phyloP scores from a whole-genome alignment of 2,329 filamentous ascomycete genomes.

The Fusarium illudens region DNA sequence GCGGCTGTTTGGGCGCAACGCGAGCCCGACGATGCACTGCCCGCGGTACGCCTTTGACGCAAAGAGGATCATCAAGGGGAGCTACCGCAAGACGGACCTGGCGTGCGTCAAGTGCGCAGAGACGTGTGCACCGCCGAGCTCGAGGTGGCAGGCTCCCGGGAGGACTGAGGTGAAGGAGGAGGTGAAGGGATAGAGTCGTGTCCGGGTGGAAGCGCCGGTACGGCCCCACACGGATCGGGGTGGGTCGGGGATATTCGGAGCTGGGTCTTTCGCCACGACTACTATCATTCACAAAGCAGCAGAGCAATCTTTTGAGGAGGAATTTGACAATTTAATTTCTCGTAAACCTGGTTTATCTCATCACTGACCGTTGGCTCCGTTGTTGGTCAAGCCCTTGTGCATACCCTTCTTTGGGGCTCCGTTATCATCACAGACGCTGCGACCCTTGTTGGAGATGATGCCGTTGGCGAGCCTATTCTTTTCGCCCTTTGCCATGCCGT shows the following conservation, averaged over 20 bases:
- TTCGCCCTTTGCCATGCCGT: conserved; percentile 3
- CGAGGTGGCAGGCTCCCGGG: conserved; percentile 39
- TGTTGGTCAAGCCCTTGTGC: background rate
- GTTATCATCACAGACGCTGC: background rate
- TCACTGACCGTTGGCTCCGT: conserved; percentile 2
- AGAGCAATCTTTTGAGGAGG: background rate
- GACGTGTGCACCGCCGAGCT: conserved; percentile 41
- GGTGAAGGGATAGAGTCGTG: background rate
- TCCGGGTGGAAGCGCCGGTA: background rate
- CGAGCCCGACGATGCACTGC: conserved; percentile 35
- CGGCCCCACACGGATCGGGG: background rate
- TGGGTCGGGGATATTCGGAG: background rate
- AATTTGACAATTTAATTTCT: background rate
- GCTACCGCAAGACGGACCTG: conserved; percentile 37
- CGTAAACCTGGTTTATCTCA: background rate
- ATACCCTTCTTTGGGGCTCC: conserved; percentile 1
- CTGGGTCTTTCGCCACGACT: no score
- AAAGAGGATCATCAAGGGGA: conserved; percentile 40
- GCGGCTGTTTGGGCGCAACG: conserved; percentile 36
- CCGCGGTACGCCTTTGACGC: conserved; percentile 40
- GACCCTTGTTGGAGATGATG: conserved; percentile 1
- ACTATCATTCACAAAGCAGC: background rate
- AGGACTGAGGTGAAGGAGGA: conserved; percentile 15
- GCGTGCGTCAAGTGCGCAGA: conserved; percentile 41
- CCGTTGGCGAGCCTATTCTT: conserved; percentile 19